A percentile compares a stretch with the other conserved stretches of the same genome.
These are phyloP conservation scores for Trichoderma asperelloides DNA, from an alignment of 495 filamentous ascomycete species.

Conservation along the genomic window DNA sequence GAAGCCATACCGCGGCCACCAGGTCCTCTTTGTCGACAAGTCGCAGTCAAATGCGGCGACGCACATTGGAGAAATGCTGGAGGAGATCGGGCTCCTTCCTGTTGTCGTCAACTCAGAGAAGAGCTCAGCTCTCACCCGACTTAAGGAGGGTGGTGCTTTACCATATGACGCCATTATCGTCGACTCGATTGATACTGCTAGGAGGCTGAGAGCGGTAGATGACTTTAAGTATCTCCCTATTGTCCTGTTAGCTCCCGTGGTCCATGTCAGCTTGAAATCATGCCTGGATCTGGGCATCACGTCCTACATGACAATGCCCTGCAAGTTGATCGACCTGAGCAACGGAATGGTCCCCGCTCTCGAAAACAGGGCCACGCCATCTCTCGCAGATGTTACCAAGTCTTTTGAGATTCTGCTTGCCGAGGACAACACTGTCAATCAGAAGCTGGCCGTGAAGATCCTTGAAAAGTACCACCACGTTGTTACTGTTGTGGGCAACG, in stretches of 20 bases:
- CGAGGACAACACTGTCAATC: constrained; percentile 97
- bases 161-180: constrained; percentile 95
- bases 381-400: constrained; percentile 84
- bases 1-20: constrained; percentile 81
- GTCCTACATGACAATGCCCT: constrained; percentile 98
- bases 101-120: constrained; percentile 69
- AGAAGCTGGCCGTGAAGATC: constrained; percentile 92
- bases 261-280: constrained; percentile 88
- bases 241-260: constrained; percentile 81
- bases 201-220: constrained; percentile 74
- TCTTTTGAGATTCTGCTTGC: constrained; percentile 95
- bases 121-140: constrained; percentile 28
- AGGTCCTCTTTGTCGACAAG: constrained; percentile 94
- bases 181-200: constrained; percentile 84
- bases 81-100: constrained; percentile 68
- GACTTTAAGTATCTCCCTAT: constrained; percentile 98
- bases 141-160: constrained; percentile 48
- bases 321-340: constrained; percentile 86
- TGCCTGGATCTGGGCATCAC: constrained; percentile 94
- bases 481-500: constrained; percentile 93
- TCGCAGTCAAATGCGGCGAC: constrained; percentile 69
- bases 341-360: constrained; percentile 98
- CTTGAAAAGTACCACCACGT: constrained; percentile 96
- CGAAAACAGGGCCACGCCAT: constrained; percentile 87
- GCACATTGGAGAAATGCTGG: constrained; percentile 72